Conservation (phyloP, 305 asterid species). For the Fraxinus paxiana region DNA sequence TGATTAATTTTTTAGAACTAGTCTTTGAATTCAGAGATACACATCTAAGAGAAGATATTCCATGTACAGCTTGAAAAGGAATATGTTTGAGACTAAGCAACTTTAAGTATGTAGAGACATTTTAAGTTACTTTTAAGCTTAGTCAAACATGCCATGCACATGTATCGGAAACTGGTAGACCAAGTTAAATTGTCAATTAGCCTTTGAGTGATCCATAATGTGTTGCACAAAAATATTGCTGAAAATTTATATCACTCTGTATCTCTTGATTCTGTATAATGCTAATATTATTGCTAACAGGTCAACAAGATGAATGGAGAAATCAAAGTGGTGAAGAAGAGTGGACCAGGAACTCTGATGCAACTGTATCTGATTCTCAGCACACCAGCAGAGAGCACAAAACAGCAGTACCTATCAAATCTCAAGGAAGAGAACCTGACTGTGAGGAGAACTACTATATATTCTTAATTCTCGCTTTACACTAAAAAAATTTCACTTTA, state of each 20-base stretch:
- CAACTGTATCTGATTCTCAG: constrained; percentile 55
- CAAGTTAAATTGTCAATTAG: background rate
- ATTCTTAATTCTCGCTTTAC: background rate
- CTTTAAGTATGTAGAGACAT: background rate
- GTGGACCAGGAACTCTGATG: constrained; percentile 76
- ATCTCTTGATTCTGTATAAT: constrained; percentile 17
- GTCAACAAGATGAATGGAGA: constrained; percentile 93
- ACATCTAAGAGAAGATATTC: background rate
- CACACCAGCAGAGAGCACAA: constrained; percentile 42
- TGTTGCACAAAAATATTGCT: background rate
- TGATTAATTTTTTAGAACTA: background rate
- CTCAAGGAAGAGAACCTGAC: constrained; percentile 50
- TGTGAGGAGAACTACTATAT: constrained; percentile 36
- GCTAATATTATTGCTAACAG: constrained; percentile 34
- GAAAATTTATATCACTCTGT: background rate
- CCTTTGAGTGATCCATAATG: background rate
- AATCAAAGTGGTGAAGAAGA: constrained; percentile 74
- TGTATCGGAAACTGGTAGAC: background rate
- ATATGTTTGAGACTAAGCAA: background rate
- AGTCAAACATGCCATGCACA: background rate
- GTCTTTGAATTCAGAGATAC: background rate
- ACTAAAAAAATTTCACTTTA: background rate
- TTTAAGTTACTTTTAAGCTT: background rate
- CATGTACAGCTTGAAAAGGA: background rate
- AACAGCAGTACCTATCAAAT: constrained; percentile 43